phyloP scores from a whole-genome alignment of 1,284 basidiomycete species.

The Rhodotorula sp. region DNA sequence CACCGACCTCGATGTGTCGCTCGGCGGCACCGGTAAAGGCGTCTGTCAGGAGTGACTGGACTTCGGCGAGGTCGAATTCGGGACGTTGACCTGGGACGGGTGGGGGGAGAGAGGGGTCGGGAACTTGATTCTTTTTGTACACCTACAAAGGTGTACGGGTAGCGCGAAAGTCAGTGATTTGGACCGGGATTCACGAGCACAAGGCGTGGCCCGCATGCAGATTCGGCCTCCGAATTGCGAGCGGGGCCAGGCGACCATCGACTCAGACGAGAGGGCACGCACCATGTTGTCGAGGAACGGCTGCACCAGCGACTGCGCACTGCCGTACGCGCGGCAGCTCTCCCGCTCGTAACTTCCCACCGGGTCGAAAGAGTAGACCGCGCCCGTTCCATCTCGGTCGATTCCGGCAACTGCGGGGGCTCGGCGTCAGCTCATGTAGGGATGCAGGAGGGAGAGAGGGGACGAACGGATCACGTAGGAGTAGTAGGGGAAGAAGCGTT shows the following conservation, averaged over 20 bases:
- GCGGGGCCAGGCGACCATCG: no score
- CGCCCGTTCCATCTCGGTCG: constrained; percentile 68
- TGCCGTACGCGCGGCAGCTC: constrained; percentile 87
- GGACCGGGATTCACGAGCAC: no score
- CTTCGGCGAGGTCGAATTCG: constrained; percentile 74
- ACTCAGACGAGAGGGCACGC: background rate
- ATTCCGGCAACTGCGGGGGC: constrained; percentile 43
- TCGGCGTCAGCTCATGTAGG: background rate
- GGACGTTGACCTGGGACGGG: constrained; percentile 55
- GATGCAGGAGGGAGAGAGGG: background rate
- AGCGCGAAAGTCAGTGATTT: background rate
- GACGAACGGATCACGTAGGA: constrained; percentile 87
- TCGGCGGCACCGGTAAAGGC: constrained; percentile 91
- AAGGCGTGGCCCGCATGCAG: constrained; percentile 28
- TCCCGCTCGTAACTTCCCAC: constrained; percentile 94
- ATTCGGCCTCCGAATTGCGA: no score
- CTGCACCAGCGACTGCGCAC: constrained; percentile 83
- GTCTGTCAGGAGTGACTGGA: constrained; percentile 83
- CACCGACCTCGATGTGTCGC: constrained; percentile 95
- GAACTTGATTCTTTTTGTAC: constrained; percentile 88
- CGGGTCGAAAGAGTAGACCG: constrained; percentile 95
- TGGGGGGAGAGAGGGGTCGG: constrained; percentile 50
- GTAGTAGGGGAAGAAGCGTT: constrained; percentile 95
- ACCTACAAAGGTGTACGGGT: constrained; percentile 58
- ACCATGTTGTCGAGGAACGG: constrained; percentile 97